Evolutionary conservation across 495 filamentous ascomycete genomes (phyloP), one percentile per base, ranked within the genome.

Genomic region (Talaromyces proteolyticus): DNA sequence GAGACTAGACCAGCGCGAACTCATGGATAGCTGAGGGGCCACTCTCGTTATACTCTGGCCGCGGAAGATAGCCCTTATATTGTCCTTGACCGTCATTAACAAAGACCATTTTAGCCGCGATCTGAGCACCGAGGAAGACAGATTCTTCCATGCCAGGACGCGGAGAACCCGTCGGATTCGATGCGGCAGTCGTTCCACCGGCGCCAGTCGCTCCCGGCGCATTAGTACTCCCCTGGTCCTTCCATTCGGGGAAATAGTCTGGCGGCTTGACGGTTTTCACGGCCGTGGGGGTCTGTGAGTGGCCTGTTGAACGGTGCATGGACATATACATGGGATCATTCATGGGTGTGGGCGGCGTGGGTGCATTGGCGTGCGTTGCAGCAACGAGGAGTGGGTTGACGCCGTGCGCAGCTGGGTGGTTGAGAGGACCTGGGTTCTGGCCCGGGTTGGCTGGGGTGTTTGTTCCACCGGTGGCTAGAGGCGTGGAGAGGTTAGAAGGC

Each of bases 351-450:
- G 53, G 58, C 61, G 65, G 59, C 44, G 60, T 55, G 1, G 86
- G 70, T 51, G 80, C 84, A 23, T 85, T 65, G 70, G 76, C 17
- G 84, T 96, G 70, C 0, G 93, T 97, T 2, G 93, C 93, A 6
- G 93, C 92, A 44, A 93, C 85, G 8, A 98, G 79, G 6, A 98
- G 83, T 21, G 93, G 92, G 63, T 96, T 96, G 7, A 95, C 90
- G 26, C 82, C 81, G 51, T 73, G 80, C 12, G 73, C 74, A 6
- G 70, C 67, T 2, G 71, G 66, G 44, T 72, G 65, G 36, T 70
- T 64, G 51, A 69, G 61, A 11, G 64, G 66, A 2, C 69, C 66
- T 6, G 73, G 65, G 2, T 42, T 34, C 42, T 67, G 62, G 36
- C 80, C 80, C 18, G 80, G 72, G 44, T 80, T 84, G 6, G 82